Conservation (phyloP, 306 rosid genomes). For the barrel medic (Medicago truncatula) region DNA sequence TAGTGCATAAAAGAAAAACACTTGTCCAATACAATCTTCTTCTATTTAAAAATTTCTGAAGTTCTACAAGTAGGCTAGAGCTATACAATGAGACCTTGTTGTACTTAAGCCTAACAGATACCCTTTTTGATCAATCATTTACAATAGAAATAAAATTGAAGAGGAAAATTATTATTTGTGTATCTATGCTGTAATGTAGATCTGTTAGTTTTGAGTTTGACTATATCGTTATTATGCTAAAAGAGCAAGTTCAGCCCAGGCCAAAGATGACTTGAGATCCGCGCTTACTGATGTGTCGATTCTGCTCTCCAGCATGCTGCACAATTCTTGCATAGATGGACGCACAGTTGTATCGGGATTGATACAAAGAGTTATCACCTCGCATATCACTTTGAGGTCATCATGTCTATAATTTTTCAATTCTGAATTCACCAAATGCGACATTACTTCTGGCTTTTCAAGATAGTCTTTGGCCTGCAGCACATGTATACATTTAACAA, state of each 20-base stretch:
- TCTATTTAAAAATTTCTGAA: slow-evolving; percentile 42
- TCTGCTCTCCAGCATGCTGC: slow-evolving; percentile 73
- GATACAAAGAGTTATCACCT: slow-evolving; percentile 78
- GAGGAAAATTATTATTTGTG: slow-evolving; percentile 38
- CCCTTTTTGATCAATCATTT: slow-evolving; percentile 60
- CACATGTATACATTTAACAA: slow-evolving; percentile 33
- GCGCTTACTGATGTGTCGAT: slow-evolving; percentile 80
- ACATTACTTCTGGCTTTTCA: slow-evolving; percentile 78
- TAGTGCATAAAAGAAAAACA: slow-evolving; percentile 35
- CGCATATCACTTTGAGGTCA: slow-evolving; percentile 82
- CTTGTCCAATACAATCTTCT: slow-evolving; percentile 38
- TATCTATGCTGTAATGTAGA: slow-evolving; percentile 65
- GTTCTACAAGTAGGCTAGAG: slow-evolving; percentile 41
- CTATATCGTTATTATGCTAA: slow-evolving; percentile 58
- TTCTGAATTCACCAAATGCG: slow-evolving; percentile 80
- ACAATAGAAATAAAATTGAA: slow-evolving; percentile 54
- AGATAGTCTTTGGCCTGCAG: slow-evolving; percentile 88
- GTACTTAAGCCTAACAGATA: slow-evolving; percentile 46
- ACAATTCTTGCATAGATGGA: slow-evolving; percentile 72
- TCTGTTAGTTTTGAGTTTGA: slow-evolving; percentile 61
- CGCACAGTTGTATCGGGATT: slow-evolving; percentile 61
- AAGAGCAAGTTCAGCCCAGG: slow-evolving; percentile 99
- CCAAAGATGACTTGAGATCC: slow-evolving; percentile 83
- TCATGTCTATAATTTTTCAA: slow-evolving; percentile 73
- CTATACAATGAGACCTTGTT: slow-evolving; percentile 62